Conservation (phyloP, 768 basidiomycete genomes). For the Sutorius australiensis region DNA sequence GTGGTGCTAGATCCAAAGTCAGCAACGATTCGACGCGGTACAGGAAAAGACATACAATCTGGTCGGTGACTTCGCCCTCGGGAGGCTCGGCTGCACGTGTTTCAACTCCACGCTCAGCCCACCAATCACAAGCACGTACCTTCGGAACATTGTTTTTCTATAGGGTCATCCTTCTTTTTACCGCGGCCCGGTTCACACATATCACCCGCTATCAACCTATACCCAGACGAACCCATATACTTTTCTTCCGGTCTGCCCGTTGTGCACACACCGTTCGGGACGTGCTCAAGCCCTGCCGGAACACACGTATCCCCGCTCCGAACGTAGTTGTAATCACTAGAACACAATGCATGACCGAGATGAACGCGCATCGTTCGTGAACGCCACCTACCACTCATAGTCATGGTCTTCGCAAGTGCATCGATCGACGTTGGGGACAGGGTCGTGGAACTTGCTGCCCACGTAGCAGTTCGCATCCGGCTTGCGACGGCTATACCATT, state of each 20-base stretch:
- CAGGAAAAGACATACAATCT: slow-evolving; percentile 49
- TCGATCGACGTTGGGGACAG: slow-evolving; percentile 74
- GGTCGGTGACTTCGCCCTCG: slow-evolving; percentile 75
- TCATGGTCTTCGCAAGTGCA: slow-evolving; percentile 86
- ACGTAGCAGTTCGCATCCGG: slow-evolving; percentile 83
- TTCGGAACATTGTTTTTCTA: slow-evolving; percentile 73
- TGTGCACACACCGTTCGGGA: slow-evolving; percentile 70
- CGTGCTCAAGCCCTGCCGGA: slow-evolving; percentile 82
- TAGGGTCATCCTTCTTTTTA: slow-evolving; percentile 59
- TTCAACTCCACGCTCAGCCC: not conserved
- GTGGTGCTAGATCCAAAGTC: slow-evolving; percentile 47
- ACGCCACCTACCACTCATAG: slow-evolving; percentile 79
- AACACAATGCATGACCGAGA: not conserved
- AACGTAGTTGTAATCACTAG: slow-evolving; percentile 87
- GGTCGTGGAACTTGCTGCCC: slow-evolving; percentile 85
- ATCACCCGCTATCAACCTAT: slow-evolving; percentile 88
- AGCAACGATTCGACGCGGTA: not conserved
- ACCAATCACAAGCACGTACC: slow-evolving; percentile 38
- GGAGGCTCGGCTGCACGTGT: slow-evolving; percentile 60
- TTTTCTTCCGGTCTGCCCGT: slow-evolving; percentile 47
- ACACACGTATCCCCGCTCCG: slow-evolving; percentile 72
- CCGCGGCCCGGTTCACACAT: slow-evolving; percentile 66
- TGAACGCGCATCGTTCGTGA: not conserved
- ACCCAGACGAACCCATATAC: slow-evolving; percentile 90
- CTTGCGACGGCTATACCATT: slow-evolving; percentile 92